Evolutionary conservation across 768 basidiomycete genomes (phyloP).

Genomic region (Paxillus ammoniavirescens): DNA sequence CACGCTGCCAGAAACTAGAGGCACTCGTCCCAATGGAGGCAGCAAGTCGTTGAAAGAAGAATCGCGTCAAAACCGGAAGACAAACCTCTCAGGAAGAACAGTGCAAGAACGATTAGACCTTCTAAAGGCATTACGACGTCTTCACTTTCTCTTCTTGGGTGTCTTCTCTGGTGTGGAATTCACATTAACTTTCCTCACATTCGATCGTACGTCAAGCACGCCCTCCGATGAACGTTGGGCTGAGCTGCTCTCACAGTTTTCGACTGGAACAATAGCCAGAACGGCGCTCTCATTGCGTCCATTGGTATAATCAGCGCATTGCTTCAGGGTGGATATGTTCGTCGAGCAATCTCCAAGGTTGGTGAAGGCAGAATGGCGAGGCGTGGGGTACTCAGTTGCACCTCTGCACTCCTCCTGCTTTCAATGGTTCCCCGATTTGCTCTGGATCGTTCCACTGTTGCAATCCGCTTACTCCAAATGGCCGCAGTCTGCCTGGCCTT

Average conservation of each 20-base stretch:
- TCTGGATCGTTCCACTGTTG: constrained; percentile 38
- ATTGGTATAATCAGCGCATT: constrained; percentile 91
- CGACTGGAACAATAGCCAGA: constrained; percentile 87
- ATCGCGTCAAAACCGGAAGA: constrained; percentile 11
- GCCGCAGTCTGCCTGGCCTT: constrained; percentile 87
- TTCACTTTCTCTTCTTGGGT: constrained; percentile 85
- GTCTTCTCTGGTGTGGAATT: constrained; percentile 96
- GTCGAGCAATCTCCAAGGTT: constrained; percentile 68
- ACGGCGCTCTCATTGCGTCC: constrained; percentile 78
- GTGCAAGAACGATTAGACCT: constrained; percentile 51
- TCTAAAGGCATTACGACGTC: constrained; percentile 57
- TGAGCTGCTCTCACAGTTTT: constrained; percentile 52
- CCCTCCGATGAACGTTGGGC: neutral
- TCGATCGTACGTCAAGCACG: constrained; percentile 60
- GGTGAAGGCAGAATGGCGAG: constrained; percentile 85
- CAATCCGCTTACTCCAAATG: constrained; percentile 55
- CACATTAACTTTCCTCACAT: constrained; percentile 93
- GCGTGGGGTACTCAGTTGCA: constrained; percentile 74
- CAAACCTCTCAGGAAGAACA: constrained; percentile 15
- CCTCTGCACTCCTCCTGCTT: constrained; percentile 67
- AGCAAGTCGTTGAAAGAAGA: constrained; percentile 20
- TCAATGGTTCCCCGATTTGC: constrained; percentile 64
- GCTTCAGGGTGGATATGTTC: constrained; percentile 93
- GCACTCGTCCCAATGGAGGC: constrained; percentile 29
- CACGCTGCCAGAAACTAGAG: constrained; percentile 85